Conservation (phyloP, 768 basidiomycete species). For the Austroboletus eburneus region DNA sequence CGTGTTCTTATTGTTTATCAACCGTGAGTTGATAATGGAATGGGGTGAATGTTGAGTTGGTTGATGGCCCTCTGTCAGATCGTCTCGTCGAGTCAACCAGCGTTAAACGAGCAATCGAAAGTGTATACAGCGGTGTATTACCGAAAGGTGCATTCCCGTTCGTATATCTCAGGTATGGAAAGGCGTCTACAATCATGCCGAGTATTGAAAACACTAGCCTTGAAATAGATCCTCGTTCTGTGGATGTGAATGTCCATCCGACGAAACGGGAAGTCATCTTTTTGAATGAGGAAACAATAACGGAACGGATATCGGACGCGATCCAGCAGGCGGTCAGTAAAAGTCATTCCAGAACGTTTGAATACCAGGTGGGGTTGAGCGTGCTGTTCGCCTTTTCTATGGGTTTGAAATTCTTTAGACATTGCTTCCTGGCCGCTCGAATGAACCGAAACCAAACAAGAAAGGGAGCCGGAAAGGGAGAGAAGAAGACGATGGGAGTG, state of each 20-base stretch:
- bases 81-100: slow-evolving; percentile 86
- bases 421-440: slow-evolving; percentile 51
- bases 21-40: slow-evolving; percentile 53
- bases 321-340: slow-evolving; percentile 66
- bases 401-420: slow-evolving; percentile 39
- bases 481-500: slow-evolving; percentile 34
- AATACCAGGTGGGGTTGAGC: slow-evolving; percentile 54
- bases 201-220: slow-evolving; percentile 44
- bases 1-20: slow-evolving; percentile 88
- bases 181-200: neutral
- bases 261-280: slow-evolving; percentile 98
- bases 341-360: slow-evolving; percentile 64
- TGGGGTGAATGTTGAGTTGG: neutral
- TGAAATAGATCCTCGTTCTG: slow-evolving; percentile 76
- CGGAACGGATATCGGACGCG: slow-evolving; percentile 67
- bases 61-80: slow-evolving; percentile 43
- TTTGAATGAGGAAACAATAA: slow-evolving; percentile 83
- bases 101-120: slow-evolving; percentile 85
- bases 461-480: slow-evolving; percentile 32
- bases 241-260: slow-evolving; percentile 98
- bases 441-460: slow-evolving; percentile 25
- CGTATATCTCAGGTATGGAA: slow-evolving; percentile 82
- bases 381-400: neutral
- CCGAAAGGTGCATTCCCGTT: slow-evolving; percentile 90
- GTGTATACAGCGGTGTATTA: slow-evolving; percentile 76